Conservation (phyloP, 768 basidiomycete species). For the Candolleomyces eurysporus region DNA sequence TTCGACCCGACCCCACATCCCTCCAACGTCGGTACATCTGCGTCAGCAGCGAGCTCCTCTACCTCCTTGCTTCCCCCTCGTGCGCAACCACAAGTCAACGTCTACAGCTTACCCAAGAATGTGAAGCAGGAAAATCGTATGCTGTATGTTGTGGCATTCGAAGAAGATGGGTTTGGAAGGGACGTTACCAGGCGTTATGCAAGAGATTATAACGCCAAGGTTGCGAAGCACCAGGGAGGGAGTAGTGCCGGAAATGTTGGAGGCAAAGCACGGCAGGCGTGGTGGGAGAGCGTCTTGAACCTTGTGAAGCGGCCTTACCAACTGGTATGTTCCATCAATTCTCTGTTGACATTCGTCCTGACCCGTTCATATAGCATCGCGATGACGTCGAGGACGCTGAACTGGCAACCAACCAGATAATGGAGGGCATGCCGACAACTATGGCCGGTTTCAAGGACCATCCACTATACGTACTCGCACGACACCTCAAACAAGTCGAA, state of each 20-base stretch:
- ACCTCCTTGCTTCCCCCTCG: constrained; percentile 12
- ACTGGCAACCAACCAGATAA: constrained; percentile 69
- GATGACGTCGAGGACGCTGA: constrained; percentile 94
- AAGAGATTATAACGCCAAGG: constrained; percentile 73
- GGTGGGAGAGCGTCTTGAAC: constrained; percentile 78
- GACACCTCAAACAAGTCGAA: constrained; percentile 87
- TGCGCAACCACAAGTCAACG: constrained; percentile 15
- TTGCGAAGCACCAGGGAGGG: constrained; percentile 73
- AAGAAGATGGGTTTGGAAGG: constrained; percentile 90
- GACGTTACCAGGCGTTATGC: constrained; percentile 94
- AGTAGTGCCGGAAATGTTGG: constrained; percentile 36
- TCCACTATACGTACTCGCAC: constrained; percentile 77
- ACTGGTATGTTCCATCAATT: constrained; percentile 52
- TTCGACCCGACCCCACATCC: constrained; percentile 67
- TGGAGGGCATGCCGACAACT: constrained; percentile 91
- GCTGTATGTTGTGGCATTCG: constrained; percentile 90
- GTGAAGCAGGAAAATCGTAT: constrained; percentile 70
- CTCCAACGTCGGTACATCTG: constrained; percentile 2
- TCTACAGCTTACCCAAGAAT: constrained; percentile 13
- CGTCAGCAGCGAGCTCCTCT: constrained; percentile 6
- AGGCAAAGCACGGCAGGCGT: constrained; percentile 64
- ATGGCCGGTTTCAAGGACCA: constrained; percentile 95
- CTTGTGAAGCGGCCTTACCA: constrained; percentile 74
- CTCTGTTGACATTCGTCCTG: neutral
- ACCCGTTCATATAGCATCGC: constrained; percentile 58